Conservation (phyloP, 129 eudicot species). For the Tagetes patula region DNA sequence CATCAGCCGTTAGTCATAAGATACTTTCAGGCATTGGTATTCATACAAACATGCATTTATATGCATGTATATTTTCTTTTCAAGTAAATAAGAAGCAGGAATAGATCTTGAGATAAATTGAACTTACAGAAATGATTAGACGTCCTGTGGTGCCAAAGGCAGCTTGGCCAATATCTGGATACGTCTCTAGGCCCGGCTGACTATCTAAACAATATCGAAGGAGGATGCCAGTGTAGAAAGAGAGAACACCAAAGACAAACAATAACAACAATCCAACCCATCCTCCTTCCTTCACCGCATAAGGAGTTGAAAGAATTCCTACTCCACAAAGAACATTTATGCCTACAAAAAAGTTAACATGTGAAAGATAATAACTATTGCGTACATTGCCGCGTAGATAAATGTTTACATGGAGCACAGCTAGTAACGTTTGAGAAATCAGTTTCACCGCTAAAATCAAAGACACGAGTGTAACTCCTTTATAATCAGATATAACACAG, state of each 20-base stretch:
- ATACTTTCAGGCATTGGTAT: not conserved
- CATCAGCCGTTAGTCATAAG: constrained; percentile 29
- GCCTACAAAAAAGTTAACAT: constrained; percentile 45
- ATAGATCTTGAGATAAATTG: not conserved
- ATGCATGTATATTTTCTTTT: not conserved
- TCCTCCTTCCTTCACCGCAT: constrained; percentile 89
- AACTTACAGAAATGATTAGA: constrained; percentile 65
- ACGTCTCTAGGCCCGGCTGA: constrained; percentile 88
- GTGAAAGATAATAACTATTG: not conserved
- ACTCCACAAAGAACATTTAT: constrained; percentile 93
- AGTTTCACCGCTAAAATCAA: not conserved
- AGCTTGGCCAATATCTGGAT: constrained; percentile 96
- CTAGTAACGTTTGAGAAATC: not conserved
- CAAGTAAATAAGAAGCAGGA: not conserved
- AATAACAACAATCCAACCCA: constrained; percentile 67
- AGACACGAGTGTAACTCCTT: not conserved
- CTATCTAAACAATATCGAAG: constrained; percentile 81
- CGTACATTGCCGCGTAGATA: not conserved
- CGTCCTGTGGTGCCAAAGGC: constrained; percentile 85
- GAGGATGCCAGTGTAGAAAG: constrained; percentile 91
- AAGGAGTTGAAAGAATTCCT: constrained; percentile 84
- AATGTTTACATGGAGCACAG: not conserved
- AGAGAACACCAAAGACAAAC: constrained; percentile 57
- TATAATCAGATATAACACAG: not conserved
- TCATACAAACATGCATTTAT: not conserved